Evolutionary conservation across 768 basidiomycete species (phyloP), one percentile per base, ranked within the genome.

Genomic region (Gloeophyllum trabeum): DNA sequence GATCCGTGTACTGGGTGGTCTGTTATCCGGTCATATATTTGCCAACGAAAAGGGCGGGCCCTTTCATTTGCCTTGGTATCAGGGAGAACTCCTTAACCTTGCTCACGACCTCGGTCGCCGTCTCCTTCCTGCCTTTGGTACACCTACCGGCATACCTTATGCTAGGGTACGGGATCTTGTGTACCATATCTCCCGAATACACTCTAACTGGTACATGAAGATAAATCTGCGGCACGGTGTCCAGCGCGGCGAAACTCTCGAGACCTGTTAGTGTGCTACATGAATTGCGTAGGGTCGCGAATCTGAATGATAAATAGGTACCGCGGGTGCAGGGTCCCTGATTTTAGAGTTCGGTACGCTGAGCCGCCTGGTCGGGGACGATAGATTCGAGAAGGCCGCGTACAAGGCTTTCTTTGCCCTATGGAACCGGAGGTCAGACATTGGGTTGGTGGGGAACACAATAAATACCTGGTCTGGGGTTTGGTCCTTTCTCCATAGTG

Each of bases 301-400:
- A 22, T 5, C 22, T 10, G 16, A 32, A 39, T 22, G 28, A 40
- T 23, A 43, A n/a, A n/a, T 18, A 43, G 35, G 42, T 19, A 43
- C 42, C 6, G 42, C 42, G 7, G 42, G 42, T n/a, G 42, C 42
- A 28, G 91, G 91, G 12, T 92, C 91, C 22, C 65, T 99, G 42
- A 79, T 98, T 24, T 65, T 99, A 19, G 96, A 99, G 58, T 97
- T 98, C 54, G 88, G 80, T n/a, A 84, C 88, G 13, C 65, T 99
- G 20, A 89, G 87, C 54, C 79, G 93, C 24, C 69, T 99, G 28
- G 94, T 92, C 24, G 85, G 87, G 4, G 91, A 96, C 53, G 73
- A 81, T 18, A 74, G 81, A 14, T 99, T 91, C 54, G 96, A 98
- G 62, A 81, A 79, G 50, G 89, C 75, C 0, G 96, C 94, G 1